These are phyloP conservation scores for Yarrowia sp. DNA, from an alignment of 805 yeast species.

Conservation along the genomic window DNA sequence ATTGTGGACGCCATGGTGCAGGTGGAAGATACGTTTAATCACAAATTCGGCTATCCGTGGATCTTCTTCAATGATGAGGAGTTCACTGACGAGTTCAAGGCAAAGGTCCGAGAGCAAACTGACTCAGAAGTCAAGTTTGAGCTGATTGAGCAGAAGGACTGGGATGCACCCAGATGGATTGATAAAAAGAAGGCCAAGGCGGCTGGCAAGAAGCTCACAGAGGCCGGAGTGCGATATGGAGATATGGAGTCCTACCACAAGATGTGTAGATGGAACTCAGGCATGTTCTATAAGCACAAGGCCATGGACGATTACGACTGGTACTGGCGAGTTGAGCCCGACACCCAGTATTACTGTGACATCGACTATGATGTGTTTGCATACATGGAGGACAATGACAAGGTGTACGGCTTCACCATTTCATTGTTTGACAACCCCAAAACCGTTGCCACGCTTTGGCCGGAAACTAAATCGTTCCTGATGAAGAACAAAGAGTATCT, in stretches of 20 bases:
- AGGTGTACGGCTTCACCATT: conserved; percentile 85
- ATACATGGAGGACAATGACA: conserved; percentile 69
- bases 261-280: conserved; percentile 95
- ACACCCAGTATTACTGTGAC: conserved; percentile 84
- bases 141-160: conserved; percentile 43
- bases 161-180: conserved; percentile 61
- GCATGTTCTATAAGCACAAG: conserved; percentile 80
- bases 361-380: conserved; percentile 70
- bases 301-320: conserved; percentile 72
- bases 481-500: conserved; percentile 56
- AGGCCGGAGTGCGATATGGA: conserved; percentile 59
- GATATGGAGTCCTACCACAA: conserved; percentile 70
- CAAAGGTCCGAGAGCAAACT: conserved; percentile 42
- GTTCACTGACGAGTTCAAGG: conserved; percentile 58
- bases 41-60: conserved; percentile 74
- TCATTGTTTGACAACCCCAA: conserved; percentile 75
- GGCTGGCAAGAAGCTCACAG: conserved; percentile 39
- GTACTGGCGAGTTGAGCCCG: conserved; percentile 96
- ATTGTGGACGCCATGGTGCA: conserved; percentile 54
- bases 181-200: conserved; percentile 46
- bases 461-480: conserved; percentile 63
- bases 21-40: conserved; percentile 64
- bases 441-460: conserved; percentile 86
- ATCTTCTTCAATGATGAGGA: conserved; percentile 72
- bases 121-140: conserved; percentile 50